Evolutionary conservation across 306 rosid genomes (phyloP).

Genomic region (Trifolium pratense): DNA sequence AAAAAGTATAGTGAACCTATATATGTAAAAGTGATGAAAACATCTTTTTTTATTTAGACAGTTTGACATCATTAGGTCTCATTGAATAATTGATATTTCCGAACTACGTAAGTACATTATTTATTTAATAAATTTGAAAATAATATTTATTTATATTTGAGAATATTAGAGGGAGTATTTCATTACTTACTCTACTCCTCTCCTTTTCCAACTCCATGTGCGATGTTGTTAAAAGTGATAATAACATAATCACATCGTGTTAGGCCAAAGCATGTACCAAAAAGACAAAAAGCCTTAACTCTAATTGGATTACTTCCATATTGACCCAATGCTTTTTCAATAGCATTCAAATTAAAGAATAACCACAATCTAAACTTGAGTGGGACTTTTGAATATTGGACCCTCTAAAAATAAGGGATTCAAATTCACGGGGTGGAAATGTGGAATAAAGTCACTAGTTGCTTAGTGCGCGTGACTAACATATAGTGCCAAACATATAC

Average conservation of each 20-base stretch:
- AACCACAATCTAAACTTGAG: slow-evolving; percentile 29
- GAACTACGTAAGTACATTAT: no score
- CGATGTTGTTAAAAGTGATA: slow-evolving; percentile 52
- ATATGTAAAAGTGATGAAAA: no score
- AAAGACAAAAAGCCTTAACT: slow-evolving; percentile 14
- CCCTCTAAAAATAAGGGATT: slow-evolving; percentile 42
- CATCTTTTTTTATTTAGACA: no score
- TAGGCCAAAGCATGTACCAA: slow-evolving; percentile 36
- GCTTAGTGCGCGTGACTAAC: no score
- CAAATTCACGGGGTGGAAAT: slow-evolving; percentile 35
- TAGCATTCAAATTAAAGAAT: slow-evolving; percentile 43
- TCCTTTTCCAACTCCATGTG: slow-evolving; percentile 45
- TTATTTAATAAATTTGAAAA: no score
- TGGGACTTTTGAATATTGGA: slow-evolving; percentile 44
- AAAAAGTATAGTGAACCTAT: no score
- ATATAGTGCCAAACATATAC: no score
- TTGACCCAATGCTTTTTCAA: slow-evolving; percentile 41
- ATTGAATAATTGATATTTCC: no score
- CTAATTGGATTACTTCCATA: slow-evolving; percentile 36
- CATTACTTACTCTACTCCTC: not conserved
- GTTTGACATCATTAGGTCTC: no score
- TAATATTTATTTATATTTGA: no score
- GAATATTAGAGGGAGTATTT: not conserved
- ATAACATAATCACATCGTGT: slow-evolving; percentile 49
- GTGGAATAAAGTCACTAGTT: slow-evolving; percentile 31